Evolutionary conservation across 768 basidiomycete species (phyloP), one percentile per base, ranked within the genome.

Genomic region (Epithele typhae): DNA sequence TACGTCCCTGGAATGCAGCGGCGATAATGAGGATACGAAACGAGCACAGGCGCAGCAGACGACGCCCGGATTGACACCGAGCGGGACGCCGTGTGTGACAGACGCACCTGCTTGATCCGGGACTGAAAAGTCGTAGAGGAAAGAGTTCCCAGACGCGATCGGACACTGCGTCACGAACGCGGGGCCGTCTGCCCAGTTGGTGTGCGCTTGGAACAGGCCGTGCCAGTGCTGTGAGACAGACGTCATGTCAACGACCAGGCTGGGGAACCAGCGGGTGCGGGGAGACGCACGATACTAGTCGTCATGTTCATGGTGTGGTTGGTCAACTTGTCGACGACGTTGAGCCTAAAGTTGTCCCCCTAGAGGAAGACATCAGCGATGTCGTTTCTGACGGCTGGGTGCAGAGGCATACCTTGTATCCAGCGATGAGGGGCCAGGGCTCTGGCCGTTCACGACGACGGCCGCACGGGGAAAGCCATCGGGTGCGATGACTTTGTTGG

Each of bases 141-240:
- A 70, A 0, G 70, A 70, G 33, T 67, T 34, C 2, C 64, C 67
- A 0, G 75, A 38, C 8, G 51, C 38, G 18, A 64, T 61, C 0
- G 63, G 62, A 34, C 63, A 64, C 48, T 64, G 63, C 54, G 69
- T 76, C 34, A 75, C 73, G 44, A 74, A 73, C 6, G 68, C 56
- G 15, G 63, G 34, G 8, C 76, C 77, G 40, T 78, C 77, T 41
- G 71, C 73, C 21, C 68, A 61, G 5, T 71, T 71, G 9, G 66
- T 63, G n/a, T 63, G 62, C 11, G 60, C 41, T 48, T 76, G 75
- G 48, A 70, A 72, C 11, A 76, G 23, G 11, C 75, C 75, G 47
- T 77, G 75, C 75, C 75, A 76, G 34, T 59, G 58, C 58, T 59
- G 17, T 17, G 34, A 24, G 18, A 37, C 3, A 45, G 17, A 8